phyloP scores from a whole-genome alignment of 768 basidiomycete species.

The Suillus fuscotomentosus region DNA sequence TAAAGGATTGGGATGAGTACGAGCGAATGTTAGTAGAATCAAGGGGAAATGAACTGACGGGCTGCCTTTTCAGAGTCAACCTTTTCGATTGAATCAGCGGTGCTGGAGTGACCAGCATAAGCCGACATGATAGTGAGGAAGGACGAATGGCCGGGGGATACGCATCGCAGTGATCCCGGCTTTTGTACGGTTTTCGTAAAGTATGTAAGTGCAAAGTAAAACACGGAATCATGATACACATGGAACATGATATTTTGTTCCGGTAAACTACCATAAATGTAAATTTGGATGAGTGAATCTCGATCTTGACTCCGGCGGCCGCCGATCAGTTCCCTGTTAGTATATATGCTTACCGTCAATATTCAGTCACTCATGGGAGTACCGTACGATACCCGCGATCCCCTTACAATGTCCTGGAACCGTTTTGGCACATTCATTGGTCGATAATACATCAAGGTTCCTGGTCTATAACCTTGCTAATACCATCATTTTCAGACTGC shows the following conservation, averaged over 20 bases:
- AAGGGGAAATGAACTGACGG: neutral
- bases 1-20: neutral
- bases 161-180: neutral
- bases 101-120: constrained; percentile 15
- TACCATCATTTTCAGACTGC: no score
- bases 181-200: neutral
- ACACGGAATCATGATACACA: neutral
- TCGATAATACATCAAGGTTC: no score
- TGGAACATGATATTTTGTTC: neutral
- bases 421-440: no score
- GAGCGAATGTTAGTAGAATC: neutral
- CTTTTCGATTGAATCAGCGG: constrained; percentile 20
- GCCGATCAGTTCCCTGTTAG: no score
- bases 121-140: constrained; percentile 16
- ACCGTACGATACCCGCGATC: no score
- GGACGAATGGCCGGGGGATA: neutral
- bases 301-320: neutral
- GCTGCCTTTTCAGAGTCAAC: constrained; percentile 14
- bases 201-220: neutral
- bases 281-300: neutral
- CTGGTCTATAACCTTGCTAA: no score
- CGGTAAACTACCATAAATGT: neutral
- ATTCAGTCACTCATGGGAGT: no score
- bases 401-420: no score
- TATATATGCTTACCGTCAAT: no score